These are phyloP conservation scores for Hanseniaspora lachancei DNA, from an alignment of 805 yeast species.

Conservation along the genomic window DNA sequence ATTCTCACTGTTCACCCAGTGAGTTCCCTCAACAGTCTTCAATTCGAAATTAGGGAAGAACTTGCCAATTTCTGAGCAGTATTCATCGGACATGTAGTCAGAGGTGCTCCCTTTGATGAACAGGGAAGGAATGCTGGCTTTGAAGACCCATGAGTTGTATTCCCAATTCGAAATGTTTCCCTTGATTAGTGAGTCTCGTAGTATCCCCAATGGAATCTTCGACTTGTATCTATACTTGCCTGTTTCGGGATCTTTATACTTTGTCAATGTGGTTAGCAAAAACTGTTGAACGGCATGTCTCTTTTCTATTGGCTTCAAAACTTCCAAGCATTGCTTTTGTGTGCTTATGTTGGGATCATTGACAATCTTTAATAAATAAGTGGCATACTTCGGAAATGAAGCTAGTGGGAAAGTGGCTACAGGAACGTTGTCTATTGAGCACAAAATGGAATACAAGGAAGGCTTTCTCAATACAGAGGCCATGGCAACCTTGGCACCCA, in stretches of 20 bases:
- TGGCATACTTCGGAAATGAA: conserved; percentile 54
- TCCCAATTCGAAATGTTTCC: conserved; percentile 70
- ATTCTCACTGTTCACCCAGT: conserved; percentile 83
- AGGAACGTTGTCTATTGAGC: conserved; percentile 87
- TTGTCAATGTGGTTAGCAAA: conserved; percentile 36
- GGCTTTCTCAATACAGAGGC: conserved; percentile 63
- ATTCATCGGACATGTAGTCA: conserved; percentile 70
- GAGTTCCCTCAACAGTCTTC: conserved; percentile 71
- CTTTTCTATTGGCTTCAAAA: conserved; percentile 50
- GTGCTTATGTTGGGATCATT: conserved; percentile 34
- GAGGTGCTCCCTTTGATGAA: conserved; percentile 72
- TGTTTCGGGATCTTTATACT: conserved; percentile 21
- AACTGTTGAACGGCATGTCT: conserved; percentile 57
- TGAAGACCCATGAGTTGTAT: conserved; percentile 37
- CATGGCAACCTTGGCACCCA: conserved; percentile 95
- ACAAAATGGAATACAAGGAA: conserved; percentile 43
- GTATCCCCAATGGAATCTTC: conserved; percentile 53
- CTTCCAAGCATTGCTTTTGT: conserved; percentile 54
- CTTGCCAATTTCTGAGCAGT: conserved; percentile 53
- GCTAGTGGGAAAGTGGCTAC: conserved; percentile 45
- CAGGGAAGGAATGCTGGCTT: conserved; percentile 61
- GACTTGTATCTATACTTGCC: conserved; percentile 24
- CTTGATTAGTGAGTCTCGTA: conserved; percentile 50
- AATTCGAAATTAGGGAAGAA: conserved; percentile 70
- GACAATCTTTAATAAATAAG: conserved; percentile 46